phyloP scores from a whole-genome alignment of 768 basidiomycete genomes.

The Trametes elegans region DNA sequence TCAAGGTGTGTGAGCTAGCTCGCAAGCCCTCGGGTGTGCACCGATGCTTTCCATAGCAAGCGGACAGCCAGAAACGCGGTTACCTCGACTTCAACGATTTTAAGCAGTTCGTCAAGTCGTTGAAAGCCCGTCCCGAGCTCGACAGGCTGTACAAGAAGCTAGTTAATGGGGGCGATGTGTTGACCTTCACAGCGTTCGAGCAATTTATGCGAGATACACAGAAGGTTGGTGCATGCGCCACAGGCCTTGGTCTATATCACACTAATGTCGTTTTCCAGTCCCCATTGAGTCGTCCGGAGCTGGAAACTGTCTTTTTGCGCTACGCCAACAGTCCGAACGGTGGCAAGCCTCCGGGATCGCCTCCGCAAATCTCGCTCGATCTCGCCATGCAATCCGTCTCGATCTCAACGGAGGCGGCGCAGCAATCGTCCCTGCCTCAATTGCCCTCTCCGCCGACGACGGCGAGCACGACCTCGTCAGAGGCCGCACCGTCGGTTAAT shows the following conservation, averaged over 20 bases:
- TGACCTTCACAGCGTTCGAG: constrained; percentile 42
- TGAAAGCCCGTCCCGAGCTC: constrained; percentile 85
- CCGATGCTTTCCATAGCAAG: constrained; percentile 44
- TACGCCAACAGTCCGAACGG: constrained; percentile 27
- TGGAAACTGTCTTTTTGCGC: constrained; percentile 38
- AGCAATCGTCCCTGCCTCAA: background rate
- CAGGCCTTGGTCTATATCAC: too few species aligned
- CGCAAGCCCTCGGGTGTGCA: background rate
- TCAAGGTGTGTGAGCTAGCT: constrained; percentile 42
- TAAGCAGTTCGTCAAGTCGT: constrained; percentile 73
- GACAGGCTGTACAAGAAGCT: constrained; percentile 57
- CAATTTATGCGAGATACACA: constrained; percentile 53
- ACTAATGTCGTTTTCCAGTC: constrained; percentile 30
- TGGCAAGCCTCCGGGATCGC: constrained; percentile 17
- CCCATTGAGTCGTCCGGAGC: constrained; percentile 27
- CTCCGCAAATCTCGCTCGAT: constrained; percentile 30
- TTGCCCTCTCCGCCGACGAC: background rate
- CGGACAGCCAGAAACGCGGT: constrained; percentile 53
- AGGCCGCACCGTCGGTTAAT: constrained; percentile 7
- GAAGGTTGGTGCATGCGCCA: constrained; percentile 43
- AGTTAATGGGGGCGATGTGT: constrained; percentile 25
- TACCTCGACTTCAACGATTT: constrained; percentile 79
- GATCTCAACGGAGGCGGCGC: background rate
- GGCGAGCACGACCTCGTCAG: constrained; percentile 2
- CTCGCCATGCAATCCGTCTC: constrained; percentile 24